phyloP scores from a whole-genome alignment of 345 rosid genomes.

The Bretschneidera sinensis region DNA sequence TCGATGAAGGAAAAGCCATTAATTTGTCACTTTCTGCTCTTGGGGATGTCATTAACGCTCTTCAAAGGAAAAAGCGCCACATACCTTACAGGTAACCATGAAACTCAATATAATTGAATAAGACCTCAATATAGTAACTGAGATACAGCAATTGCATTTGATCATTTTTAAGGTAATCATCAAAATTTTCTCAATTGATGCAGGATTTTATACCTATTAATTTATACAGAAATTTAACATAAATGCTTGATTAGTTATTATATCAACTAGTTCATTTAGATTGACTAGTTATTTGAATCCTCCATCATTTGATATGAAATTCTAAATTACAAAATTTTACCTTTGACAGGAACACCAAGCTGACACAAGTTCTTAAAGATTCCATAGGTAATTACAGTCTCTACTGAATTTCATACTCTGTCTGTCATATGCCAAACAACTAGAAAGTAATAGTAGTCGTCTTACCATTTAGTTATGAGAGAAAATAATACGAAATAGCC shows the following conservation, averaged over 20 bases:
- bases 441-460: not conserved
- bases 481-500: not conserved
- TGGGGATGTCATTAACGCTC: constrained; percentile 72
- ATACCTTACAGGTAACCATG: constrained; percentile 63
- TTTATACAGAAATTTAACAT: no score
- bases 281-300: not conserved
- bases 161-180: no score
- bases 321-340: constrained; percentile 12
- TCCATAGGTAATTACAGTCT: constrained; percentile 53
- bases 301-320: not conserved
- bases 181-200: no score
- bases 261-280: not conserved
- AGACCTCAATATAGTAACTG: no score
- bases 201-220: no score
- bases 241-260: no score
- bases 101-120: not conserved
- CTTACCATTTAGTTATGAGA: not conserved
- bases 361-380: constrained; percentile 79
- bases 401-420: not conserved
- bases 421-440: not conserved
- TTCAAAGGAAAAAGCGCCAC: constrained; percentile 61
- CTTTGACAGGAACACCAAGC: constrained; percentile 76
- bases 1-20: constrained; percentile 91
- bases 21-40: constrained; percentile 80
- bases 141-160: no score